phyloP scores from a whole-genome alignment of 441 rosid species.

The Eruca vesicaria region DNA sequence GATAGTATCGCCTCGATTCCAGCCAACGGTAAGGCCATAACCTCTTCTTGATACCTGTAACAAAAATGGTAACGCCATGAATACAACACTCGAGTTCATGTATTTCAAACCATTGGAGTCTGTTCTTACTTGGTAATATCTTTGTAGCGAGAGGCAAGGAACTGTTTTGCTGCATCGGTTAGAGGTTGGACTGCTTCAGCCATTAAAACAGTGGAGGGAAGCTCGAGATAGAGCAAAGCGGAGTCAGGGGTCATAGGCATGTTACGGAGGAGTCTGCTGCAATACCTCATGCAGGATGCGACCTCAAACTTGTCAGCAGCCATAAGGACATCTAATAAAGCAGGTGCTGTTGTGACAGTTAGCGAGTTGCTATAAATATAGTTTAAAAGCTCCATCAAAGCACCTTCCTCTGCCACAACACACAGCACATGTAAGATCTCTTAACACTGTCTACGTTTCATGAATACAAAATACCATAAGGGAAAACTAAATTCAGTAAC shows the following conservation, averaged over 20 bases:
- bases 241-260: conserved; percentile 66
- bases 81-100: neutral
- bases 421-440: neutral
- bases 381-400: conserved; percentile 63
- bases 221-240: conserved; percentile 65
- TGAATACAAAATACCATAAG: neutral
- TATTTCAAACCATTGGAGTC: too few species aligned
- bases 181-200: conserved; percentile 69
- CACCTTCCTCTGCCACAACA: conserved; percentile 58
- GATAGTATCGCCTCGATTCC: conserved; percentile 66
- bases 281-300: conserved; percentile 72
- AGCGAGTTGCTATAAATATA: conserved; percentile 59
- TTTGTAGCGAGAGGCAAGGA: conserved; percentile 57
- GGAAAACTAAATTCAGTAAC: neutral
- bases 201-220: conserved; percentile 64
- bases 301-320: conserved; percentile 80
- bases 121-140: conserved; percentile 59
- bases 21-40: conserved; percentile 57
- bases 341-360: conserved; percentile 49
- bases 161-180: conserved; percentile 69
- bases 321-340: conserved; percentile 66
- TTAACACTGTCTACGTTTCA: neutral
- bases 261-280: conserved; percentile 56
- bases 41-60: conserved; percentile 57
- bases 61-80: neutral